phyloP scores from a whole-genome alignment of 306 rosid species.

The Argentina anserina region DNA sequence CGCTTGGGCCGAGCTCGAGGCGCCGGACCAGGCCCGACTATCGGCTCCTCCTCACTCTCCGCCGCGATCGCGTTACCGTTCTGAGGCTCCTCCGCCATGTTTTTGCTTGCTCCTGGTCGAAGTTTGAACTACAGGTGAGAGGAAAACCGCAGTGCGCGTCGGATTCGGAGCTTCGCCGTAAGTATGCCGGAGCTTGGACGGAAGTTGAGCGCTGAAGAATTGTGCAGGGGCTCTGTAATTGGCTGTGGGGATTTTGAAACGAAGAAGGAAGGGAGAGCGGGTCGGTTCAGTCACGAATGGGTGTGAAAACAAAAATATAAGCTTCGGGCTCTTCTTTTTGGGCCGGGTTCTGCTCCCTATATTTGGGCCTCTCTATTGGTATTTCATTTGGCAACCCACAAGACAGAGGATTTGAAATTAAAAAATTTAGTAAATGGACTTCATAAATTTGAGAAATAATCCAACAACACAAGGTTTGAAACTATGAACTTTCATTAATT shows the following conservation, averaged over 20 bases:
- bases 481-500: no score
- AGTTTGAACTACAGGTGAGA: neutral
- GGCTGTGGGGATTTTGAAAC: neutral
- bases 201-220: neutral
- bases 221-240: neutral
- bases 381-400: no score
- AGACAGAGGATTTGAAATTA: no score
- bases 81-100: constrained; percentile 31
- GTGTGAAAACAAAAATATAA: no score
- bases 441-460: no score
- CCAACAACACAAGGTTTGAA: no score
- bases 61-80: constrained; percentile 21
- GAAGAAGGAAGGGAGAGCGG: neutral
- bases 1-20: constrained; percentile 77
- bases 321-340: no score
- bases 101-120: neutral
- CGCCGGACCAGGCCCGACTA: constrained; percentile 82
- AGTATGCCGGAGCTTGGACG: neutral
- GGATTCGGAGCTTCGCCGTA: neutral
- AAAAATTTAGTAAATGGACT: no score
- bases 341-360: neutral
- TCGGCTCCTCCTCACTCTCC: constrained; percentile 45
- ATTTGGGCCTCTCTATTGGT: no score
- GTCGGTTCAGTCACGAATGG: neutral
- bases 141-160: neutral